Conservation (phyloP, 1,284 basidiomycete genomes). For the Calocybe gambosa region DNA sequence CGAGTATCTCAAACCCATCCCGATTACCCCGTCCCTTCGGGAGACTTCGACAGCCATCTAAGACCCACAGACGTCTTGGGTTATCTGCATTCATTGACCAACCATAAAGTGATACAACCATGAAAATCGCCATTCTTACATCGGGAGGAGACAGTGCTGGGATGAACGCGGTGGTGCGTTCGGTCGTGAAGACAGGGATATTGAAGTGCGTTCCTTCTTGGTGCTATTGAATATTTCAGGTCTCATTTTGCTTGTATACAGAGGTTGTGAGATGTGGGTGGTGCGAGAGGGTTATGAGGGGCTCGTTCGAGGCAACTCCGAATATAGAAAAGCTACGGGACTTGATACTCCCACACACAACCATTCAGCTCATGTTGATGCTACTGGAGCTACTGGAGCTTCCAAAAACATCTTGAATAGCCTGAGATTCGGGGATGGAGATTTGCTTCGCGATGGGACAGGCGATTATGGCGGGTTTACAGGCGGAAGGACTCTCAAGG, state of each 20-base stretch:
- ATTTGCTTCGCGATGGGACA: slow-evolving; percentile 85
- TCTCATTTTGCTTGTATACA: slow-evolving; percentile 25
- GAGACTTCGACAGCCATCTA: background rate
- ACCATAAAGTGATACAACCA: slow-evolving; percentile 22
- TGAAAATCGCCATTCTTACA: slow-evolving; percentile 90
- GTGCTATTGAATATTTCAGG: slow-evolving; percentile 6
- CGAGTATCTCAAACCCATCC: background rate
- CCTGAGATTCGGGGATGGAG: slow-evolving; percentile 87
- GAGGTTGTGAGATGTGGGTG: slow-evolving; percentile 90
- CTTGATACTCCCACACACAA: slow-evolving; percentile 8
- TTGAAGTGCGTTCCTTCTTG: slow-evolving; percentile 55
- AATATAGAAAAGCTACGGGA: slow-evolving; percentile 22
- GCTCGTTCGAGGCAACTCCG: slow-evolving; percentile 69
- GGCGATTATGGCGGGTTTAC: slow-evolving; percentile 78
- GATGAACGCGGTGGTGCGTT: slow-evolving; percentile 93
- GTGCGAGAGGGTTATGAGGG: slow-evolving; percentile 98
- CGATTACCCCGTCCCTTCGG: background rate
- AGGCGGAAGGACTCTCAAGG: slow-evolving; percentile 71
- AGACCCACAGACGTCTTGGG: background rate
- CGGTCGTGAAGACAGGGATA: slow-evolving; percentile 87
- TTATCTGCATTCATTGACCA: background rate
- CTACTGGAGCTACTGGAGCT: slow-evolving; percentile 16
- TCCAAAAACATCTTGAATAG: slow-evolving; percentile 54
- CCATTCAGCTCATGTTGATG: background rate
- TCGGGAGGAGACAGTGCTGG: slow-evolving; percentile 97